A percentile compares a stretch with the other conserved stretches of the same genome.
Evolutionary conservation across 345 rosid genomes (phyloP).

Genomic region (Arabis alpina): DNA sequence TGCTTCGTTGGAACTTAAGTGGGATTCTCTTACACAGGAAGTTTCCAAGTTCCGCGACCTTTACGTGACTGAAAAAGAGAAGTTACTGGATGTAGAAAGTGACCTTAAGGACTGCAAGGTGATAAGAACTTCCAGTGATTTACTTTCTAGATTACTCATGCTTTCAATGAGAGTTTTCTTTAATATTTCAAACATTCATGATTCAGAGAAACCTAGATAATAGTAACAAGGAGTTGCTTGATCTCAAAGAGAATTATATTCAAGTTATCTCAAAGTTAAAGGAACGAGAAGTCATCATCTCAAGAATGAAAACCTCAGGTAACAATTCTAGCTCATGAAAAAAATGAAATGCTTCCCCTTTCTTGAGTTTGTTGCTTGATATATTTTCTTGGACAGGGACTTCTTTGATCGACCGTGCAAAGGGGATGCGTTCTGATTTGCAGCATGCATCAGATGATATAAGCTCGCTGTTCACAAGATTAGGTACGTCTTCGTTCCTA

Average conservation of each 20-base stretch:
- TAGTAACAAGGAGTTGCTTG: conserved; percentile 59
- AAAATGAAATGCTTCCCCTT: not conserved
- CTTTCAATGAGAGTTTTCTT: conserved; percentile 15
- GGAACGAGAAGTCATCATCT: conserved; percentile 65
- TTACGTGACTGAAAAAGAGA: conserved; percentile 71
- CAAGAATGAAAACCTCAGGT: conserved; percentile 70
- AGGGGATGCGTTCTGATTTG: conserved; percentile 68
- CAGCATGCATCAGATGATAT: conserved; percentile 82
- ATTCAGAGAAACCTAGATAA: conserved; percentile 65
- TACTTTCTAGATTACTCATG: conserved; percentile 9
- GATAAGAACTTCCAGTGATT: conserved; percentile 16
- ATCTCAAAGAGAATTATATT: conserved; percentile 59
- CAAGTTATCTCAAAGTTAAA: conserved; percentile 53
- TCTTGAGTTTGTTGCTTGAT: conserved; percentile 9
- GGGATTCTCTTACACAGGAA: conserved; percentile 57
- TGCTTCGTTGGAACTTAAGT: conserved; percentile 6
- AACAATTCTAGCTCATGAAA: conserved; percentile 21
- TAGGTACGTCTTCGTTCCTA: conserved; percentile 58
- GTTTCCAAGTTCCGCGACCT: conserved; percentile 63
- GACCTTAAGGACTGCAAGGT: conserved; percentile 80
- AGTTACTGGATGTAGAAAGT: conserved; percentile 63
- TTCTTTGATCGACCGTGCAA: conserved; percentile 63
- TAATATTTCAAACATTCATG: conserved; percentile 24
- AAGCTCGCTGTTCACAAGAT: conserved; percentile 63
- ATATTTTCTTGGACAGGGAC: conserved; percentile 55